Percentiles rank a stretch among this genome's conserved stretches.
Evolutionary conservation across 2,329 filamentous ascomycete genomes (phyloP).

Genomic region (Zymoseptoria ardabiliae): DNA sequence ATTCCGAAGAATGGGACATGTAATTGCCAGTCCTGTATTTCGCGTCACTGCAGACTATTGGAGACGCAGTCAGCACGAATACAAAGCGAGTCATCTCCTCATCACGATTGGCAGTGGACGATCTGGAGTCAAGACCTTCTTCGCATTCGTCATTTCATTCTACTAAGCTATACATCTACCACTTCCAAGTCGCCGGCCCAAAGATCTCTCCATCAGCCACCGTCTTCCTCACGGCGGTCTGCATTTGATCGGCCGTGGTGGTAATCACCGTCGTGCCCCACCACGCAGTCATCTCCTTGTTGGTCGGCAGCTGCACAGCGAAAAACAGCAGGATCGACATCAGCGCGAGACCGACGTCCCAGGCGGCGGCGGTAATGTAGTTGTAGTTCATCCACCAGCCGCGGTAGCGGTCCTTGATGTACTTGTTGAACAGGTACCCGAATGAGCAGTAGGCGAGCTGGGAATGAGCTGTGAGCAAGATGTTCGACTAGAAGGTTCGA

Average conservation of each 20-base stretch:
- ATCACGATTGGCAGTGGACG: too few relatives aligned
- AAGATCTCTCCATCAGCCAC: conserved; percentile 59
- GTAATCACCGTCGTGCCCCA: conserved; percentile 12
- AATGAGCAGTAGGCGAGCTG: conserved; percentile 82
- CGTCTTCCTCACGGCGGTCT: conserved; percentile 22
- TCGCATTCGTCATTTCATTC: neutral
- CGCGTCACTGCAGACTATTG: too few relatives aligned
- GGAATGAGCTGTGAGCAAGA: conserved; percentile 1
- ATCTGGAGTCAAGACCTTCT: neutral
- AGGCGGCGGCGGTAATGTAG: conserved; percentile 76
- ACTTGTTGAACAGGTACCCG: conserved; percentile 76
- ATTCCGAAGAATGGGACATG: too few relatives aligned
- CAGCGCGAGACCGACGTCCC: conserved; percentile 76
- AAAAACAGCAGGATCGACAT: conserved; percentile 85
- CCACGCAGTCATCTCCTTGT: conserved; percentile 69
- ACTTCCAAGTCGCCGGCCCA: conserved; percentile 43
- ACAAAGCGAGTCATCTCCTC: too few relatives aligned
- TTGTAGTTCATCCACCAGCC: conserved; percentile 90
- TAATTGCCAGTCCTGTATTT: too few relatives aligned
- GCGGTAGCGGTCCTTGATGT: conserved; percentile 58
- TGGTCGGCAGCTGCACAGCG: conserved; percentile 71
- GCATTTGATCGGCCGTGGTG: conserved; percentile 11
- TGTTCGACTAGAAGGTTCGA: neutral
- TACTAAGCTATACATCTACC: conserved; percentile 11
- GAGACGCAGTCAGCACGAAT: too few relatives aligned